These are phyloP conservation scores for Neurospora sp. DNA, from an alignment of 495 filamentous ascomycete genomes.

Conservation along the genomic window DNA sequence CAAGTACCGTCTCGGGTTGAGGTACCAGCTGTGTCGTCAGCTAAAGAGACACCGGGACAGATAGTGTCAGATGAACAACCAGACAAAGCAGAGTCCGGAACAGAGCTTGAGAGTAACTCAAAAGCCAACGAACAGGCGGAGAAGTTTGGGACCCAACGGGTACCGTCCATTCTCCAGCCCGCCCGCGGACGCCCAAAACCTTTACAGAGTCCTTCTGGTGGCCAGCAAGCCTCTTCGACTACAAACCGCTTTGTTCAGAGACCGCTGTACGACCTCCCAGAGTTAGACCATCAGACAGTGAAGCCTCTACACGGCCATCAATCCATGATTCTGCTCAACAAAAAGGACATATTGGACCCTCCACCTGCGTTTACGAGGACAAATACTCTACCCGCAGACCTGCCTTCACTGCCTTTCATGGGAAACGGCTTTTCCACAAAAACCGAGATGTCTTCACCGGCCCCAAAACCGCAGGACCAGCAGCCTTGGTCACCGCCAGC, in stretches of 20 bases:
- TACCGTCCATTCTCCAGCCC: conserved; percentile 29
- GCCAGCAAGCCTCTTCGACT: conserved; percentile 3
- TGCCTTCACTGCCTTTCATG: conserved; percentile 21
- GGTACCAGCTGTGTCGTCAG: conserved; percentile 5
- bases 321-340: not conserved
- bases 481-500: not conserved
- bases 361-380: conserved; percentile 11
- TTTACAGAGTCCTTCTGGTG: conserved; percentile 6
- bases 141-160: conserved; percentile 6
- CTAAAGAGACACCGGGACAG: conserved; percentile 4
- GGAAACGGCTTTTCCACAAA: conserved; percentile 3
- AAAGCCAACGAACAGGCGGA: not conserved
- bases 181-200: conserved; percentile 16
- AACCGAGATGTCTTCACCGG: conserved; percentile 1
- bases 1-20: not conserved
- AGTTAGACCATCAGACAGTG: conserved; percentile 11
- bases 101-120: conserved; percentile 1
- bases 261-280: conserved; percentile 8
- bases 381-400: conserved; percentile 20
- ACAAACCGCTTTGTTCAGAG: conserved; percentile 11
- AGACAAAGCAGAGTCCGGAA: conserved; percentile 2
- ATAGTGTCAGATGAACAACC: not conserved
- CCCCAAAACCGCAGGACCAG: conserved; percentile 2
- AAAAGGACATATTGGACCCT: not conserved
- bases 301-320: conserved; percentile 7